These are phyloP conservation scores for Coemansia sp. DNA, from an alignment of 192 early-diverging fungal species.

Conservation along the genomic window DNA sequence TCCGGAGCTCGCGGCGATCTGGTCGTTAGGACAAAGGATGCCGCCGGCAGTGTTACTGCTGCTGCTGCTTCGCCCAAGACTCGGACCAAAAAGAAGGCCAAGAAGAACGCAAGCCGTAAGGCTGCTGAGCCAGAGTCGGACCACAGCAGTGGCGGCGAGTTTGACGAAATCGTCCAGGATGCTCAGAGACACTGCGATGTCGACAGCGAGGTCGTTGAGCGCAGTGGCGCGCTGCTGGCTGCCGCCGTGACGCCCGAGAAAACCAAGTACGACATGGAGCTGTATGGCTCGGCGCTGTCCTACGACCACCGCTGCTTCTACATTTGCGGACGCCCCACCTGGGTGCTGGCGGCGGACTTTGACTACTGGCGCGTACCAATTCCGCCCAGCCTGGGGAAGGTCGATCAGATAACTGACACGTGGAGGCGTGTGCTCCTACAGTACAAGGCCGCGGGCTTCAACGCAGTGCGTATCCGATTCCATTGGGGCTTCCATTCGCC, in stretches of 20 bases:
- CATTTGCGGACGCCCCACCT: constrained; percentile 63
- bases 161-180: constrained; percentile 37
- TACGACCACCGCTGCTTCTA: constrained; percentile 66
- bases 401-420: constrained; percentile 8
- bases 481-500: constrained; percentile 89
- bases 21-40: constrained; percentile 11
- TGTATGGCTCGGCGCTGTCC: constrained; percentile 35
- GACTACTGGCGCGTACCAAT: constrained; percentile 85
- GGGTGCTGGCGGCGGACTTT: constrained; percentile 77
- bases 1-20: constrained; percentile 39
- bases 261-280: constrained; percentile 41
- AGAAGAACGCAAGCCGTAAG: constrained; percentile 1
- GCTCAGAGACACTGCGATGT: constrained; percentile 32
- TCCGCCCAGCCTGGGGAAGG: neutral
- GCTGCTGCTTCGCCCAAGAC: neutral
- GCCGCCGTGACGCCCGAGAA: constrained; percentile 28
- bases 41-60: neutral
- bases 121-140: neutral
- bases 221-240: constrained; percentile 43
- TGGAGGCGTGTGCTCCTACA: constrained; percentile 71
- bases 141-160: constrained; percentile 23
- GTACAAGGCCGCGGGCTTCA: constrained; percentile 73
- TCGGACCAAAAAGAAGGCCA: neutral
- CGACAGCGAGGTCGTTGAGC: constrained; percentile 34
- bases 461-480: constrained; percentile 83